phyloP scores from a whole-genome alignment of 192 early-diverging fungal species.

The Diversispora eburnea region DNA sequence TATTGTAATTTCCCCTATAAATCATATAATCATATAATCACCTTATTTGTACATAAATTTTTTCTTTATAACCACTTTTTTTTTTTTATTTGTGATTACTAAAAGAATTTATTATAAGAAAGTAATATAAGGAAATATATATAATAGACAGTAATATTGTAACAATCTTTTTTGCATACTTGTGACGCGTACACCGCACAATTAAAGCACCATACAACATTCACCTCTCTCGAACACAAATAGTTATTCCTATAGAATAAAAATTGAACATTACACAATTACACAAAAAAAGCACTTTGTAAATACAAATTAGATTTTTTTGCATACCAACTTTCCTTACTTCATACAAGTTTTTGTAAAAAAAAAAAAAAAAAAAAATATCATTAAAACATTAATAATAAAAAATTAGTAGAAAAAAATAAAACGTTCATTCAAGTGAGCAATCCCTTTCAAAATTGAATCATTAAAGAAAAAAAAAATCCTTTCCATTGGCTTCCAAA shows the following conservation, averaged over 20 bases:
- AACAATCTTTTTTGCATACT: conserved; percentile 1
- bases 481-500: conserved; percentile 22
- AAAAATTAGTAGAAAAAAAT: not conserved
- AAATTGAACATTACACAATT: not conserved
- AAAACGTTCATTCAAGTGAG: not conserved
- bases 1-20: too few species aligned
- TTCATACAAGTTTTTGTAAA: not conserved
- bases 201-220: not conserved
- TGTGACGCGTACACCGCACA: conserved; percentile 9
- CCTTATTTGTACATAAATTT: too few species aligned
- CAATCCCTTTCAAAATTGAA: not conserved
- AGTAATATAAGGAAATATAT: too few species aligned
- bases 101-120: too few species aligned
- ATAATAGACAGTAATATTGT: too few species aligned
- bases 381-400: not conserved
- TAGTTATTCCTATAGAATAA: not conserved
- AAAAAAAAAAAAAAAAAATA: not conserved
- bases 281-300: not conserved
- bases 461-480: not conserved
- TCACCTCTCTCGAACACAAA: not conserved
- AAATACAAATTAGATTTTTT: not conserved
- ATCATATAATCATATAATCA: too few species aligned
- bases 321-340: not conserved
- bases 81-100: too few species aligned
- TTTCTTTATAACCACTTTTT: too few species aligned